Base-by-base conservation (phyloP, 371 early-diverging fungal genomes). In the Phascolomyces articulosus region DNA sequence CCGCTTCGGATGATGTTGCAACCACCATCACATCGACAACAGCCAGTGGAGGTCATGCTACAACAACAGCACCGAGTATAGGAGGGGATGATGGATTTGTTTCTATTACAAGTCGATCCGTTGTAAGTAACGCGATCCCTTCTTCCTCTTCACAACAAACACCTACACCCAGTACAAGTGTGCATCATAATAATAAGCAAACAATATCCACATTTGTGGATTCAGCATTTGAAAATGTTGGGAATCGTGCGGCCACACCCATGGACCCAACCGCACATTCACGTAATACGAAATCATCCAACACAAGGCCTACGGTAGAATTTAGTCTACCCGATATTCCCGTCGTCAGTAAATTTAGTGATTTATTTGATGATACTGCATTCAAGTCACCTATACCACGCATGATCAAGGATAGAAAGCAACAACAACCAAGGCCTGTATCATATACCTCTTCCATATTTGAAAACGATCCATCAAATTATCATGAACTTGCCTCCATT, bases 301-400 rank as follows among this genome's bases (percentile, higher is more conserved):
- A 55, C n/a, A 62, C 69, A n/a, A 27, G 15, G 13, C 66, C 73
- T 38, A 44, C 69, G 18, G 49, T 51, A 10, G 26, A 58, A 21
- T 79, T 73, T 40, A 40, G 58, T 15, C 57, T 80, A 28, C 80
- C 80, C 3, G 58, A 65, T 23, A 80, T 80, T 21, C 80, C 80
- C 20, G 67, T 70, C 15, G 80, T 80, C 9, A 80, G 80, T 44
- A 57, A 70, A 40, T 80, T 80, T 26, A 69, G 68, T 23, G 79
- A 79, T 24, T n/a, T 54, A 60, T 7, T 62, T 71, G 21, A 58
- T 47, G 26, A 75, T 57, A 61, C 65, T 53, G 29, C 40, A 44
- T 53, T 34, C 18, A 47, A 49, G 60, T 62, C 21, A 31, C n/a
- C n/a, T n/a, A n/a, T n/a, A n/a, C n/a, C n/a, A n/a, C n/a, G n/a